Conservation (phyloP, 1,284 basidiomycete species). For the Ustilago esculenta region DNA sequence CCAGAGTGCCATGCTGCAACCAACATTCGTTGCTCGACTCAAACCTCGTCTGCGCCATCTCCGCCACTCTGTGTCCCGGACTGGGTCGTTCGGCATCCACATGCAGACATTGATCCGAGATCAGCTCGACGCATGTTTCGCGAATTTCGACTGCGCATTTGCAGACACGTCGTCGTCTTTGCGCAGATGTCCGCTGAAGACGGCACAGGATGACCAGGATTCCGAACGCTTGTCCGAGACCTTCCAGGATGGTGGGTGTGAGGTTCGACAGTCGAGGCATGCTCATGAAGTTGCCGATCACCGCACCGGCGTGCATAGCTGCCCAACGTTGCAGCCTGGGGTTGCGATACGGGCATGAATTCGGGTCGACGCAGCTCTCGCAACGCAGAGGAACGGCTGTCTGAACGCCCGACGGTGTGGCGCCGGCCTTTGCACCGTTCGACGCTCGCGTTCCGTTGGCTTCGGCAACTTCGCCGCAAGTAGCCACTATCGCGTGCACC, state of each 20-base stretch:
- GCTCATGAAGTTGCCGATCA: constrained; percentile 41
- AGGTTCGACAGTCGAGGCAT: constrained; percentile 42
- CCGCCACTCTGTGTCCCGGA: not conserved
- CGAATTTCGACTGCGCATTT: constrained; percentile 19
- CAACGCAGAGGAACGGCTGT: constrained; percentile 23
- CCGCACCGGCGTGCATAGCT: constrained; percentile 36
- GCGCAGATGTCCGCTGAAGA: constrained; percentile 3
- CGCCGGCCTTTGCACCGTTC: not conserved
- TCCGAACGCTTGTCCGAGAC: constrained; percentile 36
- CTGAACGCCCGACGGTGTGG: not conserved
- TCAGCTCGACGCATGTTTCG: constrained; percentile 24
- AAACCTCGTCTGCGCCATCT: constrained; percentile 8
- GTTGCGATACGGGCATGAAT: constrained; percentile 33
- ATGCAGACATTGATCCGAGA: constrained; percentile 40
- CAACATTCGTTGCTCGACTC: constrained; percentile 27
- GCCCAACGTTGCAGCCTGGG: constrained; percentile 34
- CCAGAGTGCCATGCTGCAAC: constrained; percentile 39
- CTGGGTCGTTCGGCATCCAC: constrained; percentile 30
- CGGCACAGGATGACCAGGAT: constrained; percentile 41
- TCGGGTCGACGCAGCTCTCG: constrained; percentile 28
- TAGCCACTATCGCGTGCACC: constrained; percentile 27
- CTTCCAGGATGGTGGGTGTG: constrained; percentile 39
- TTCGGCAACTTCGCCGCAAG: constrained; percentile 22
- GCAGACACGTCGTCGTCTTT: constrained; percentile 16
- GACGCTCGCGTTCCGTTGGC: not conserved